Conservation (phyloP, 768 basidiomycete species). For the Phylloporus sp. region DNA sequence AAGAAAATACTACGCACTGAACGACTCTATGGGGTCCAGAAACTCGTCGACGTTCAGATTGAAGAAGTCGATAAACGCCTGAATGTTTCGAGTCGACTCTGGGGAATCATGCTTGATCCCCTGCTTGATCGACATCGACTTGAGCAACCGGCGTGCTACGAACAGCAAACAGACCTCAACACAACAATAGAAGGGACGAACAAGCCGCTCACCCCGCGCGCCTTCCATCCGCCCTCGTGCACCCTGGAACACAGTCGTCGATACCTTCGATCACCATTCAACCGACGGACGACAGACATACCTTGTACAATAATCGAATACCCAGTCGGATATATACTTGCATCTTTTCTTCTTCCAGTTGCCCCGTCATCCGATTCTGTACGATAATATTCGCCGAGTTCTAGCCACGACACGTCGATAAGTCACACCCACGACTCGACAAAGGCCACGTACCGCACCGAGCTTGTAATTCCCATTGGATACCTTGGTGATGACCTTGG, state of each 20-base stretch:
- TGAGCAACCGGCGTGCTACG: conserved; percentile 62
- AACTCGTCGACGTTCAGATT: conserved; percentile 79
- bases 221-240: conserved; percentile 88
- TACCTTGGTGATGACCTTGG: conserved; percentile 82
- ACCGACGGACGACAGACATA: conserved; percentile 17
- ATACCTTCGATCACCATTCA: background rate
- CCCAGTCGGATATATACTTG: conserved; percentile 89
- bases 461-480: conserved; percentile 83
- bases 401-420: conserved; percentile 33
- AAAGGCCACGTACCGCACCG: conserved; percentile 60
- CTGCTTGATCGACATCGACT: conserved; percentile 89
- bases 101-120: conserved; percentile 89
- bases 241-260: conserved; percentile 42
- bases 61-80: conserved; percentile 86
- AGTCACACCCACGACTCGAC: background rate
- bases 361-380: conserved; percentile 87
- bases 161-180: conserved; percentile 38
- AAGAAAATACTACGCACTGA: conserved; percentile 50
- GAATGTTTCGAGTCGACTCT: conserved; percentile 79
- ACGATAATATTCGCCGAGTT: conserved; percentile 99
- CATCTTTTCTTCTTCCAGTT: conserved; percentile 98
- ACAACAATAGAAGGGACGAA: background rate
- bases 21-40: conserved; percentile 73
- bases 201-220: conserved; percentile 53
- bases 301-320: conserved; percentile 88